Conservation (phyloP, 129 eudicot genomes). For the Glebionis coronaria region DNA sequence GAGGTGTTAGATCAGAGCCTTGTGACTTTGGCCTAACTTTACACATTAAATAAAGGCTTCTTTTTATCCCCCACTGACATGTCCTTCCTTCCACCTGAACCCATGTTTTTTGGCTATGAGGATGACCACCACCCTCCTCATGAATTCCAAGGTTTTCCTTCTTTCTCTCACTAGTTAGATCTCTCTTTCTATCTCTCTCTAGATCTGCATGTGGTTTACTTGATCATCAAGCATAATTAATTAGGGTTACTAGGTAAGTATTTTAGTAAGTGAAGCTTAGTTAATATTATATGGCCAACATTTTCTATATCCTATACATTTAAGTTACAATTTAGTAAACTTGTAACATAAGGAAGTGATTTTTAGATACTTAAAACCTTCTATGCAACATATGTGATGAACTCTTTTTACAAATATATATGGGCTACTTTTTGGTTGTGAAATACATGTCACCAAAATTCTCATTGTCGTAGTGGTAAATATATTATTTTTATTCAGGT, state of each 20-base stretch:
- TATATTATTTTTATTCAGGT: constrained; percentile 29
- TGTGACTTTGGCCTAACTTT: constrained; percentile 39
- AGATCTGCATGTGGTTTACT: constrained; percentile 21
- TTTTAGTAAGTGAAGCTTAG: too few relatives aligned
- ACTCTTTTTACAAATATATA: too few relatives aligned
- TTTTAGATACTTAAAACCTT: too few relatives aligned
- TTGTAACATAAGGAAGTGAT: too few relatives aligned
- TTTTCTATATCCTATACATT: too few relatives aligned
- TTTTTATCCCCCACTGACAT: constrained; percentile 30
- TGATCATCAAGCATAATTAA: constrained; percentile 23
- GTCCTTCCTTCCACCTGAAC: constrained; percentile 53
- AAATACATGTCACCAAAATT: too few relatives aligned
- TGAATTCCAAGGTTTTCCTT: constrained; percentile 59
- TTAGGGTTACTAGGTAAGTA: background rate
- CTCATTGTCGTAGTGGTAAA: background rate
- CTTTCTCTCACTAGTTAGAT: background rate
- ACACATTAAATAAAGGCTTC: constrained; percentile 7
- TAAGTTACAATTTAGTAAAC: too few relatives aligned
- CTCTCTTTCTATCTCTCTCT: constrained; percentile 17
- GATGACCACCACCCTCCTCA: constrained; percentile 49
- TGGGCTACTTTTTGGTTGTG: too few relatives aligned
- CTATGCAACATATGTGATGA: too few relatives aligned
- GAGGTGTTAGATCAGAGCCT: constrained; percentile 24
- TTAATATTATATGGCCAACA: too few relatives aligned
- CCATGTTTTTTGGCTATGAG: constrained; percentile 68